Evolutionary conservation across 495 filamentous ascomycete genomes (phyloP), one percentile per base, ranked within the genome.

Genomic region (Penicillium mononematosum): DNA sequence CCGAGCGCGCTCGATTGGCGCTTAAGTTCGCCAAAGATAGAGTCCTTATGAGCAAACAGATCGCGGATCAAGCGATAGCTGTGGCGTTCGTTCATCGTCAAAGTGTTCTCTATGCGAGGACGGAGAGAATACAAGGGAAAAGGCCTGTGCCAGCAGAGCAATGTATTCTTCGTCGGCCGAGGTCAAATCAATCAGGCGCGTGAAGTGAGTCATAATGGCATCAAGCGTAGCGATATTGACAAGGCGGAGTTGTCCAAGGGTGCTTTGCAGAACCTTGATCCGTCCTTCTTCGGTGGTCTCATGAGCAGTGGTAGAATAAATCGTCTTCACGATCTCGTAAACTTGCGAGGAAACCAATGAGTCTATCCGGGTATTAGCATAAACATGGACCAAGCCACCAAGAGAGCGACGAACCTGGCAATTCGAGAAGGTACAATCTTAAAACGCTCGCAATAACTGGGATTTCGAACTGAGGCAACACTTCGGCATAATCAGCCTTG

Each of bases 191-290:
- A 99, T 92, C 59, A 99, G 78, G 56, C 95, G 89, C 14, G 94
- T 96, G 71, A 98, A 97, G 74, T 99, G 94, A 54, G 96, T 98
- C 79, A 92, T 95, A 69, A 96, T 87, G 45, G 95, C 94, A 74
- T 99, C 94, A 66, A 99, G 88, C 31, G 94, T 97, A 55, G 94
- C 94, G 70, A 99, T 98, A 68, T 99, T 99, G 59, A 94, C 91
- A 39, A 99, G 86, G 39, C 93, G 90, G 43, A 99, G 82, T 69
- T 96, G 92, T 44, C 91, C 92, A 60, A 98, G 86, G 0, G 94
- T 97, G 61, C 92, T 96, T 72, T 98, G 95, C 29, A 99, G 83
- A 61, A 98, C 90, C 53, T 93, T 89, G 58, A 98, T 83, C 44
- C 94, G 91, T 42, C 87, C 83, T 53, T 92, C 88, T 68, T 78